Base-by-base conservation (phyloP, 805 yeast genomes). In the Wilhelminamyces savonicus region DNA sequence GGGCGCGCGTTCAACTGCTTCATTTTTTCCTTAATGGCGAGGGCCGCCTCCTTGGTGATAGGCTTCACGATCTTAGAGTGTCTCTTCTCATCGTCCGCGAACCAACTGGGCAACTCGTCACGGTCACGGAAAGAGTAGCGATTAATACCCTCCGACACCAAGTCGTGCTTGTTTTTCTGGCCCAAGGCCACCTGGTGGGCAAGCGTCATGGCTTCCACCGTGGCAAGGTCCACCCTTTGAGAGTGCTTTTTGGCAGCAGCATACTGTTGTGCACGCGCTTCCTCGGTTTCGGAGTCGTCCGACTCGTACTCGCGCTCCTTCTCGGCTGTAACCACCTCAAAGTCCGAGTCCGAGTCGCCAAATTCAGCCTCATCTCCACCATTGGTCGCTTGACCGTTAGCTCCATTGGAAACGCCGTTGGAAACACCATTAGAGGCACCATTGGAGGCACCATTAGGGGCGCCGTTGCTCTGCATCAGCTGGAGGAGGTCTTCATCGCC, bases 91-190 rank as follows among this genome's bases (percentile, higher is more conserved):
- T 92, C 98, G 43, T 92, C 97, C 24, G 83, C 35, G 51, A 92
- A 92, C 99, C 99, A 92, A n/a, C 77, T 87, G 1, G 99, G 99
- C 31, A 92, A 66, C 10, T 87, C 86, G 17, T 88, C 97, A 25
- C 64, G 69, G 47, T 92, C 97, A 44, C 97, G 74, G 71, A 92
- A 90, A 3, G 97, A 77, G 43, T 86, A 84, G 56, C 85, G 78
- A 57, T 90, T 86, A 58, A 82, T 84, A 23, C 96, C 96, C 47
- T 92, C 97, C 48, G 87, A 86, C n/a, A 85, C 65, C 33, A 90
- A 65, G 48, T 87, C 95, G 45, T 84, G 80, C 52, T 81, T 87
- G 28, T 79, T 75, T 64, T 70, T 82, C 48, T 85, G 87, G 7
- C 96, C 96, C 16, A 86, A 57, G 0, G 97, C 98, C 23, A 92